A percentile compares a stretch with the other conserved stretches of the same genome.
These are phyloP conservation scores for Yamadazyma phyllophila DNA, from an alignment of 805 yeast species.

Conservation along the genomic window DNA sequence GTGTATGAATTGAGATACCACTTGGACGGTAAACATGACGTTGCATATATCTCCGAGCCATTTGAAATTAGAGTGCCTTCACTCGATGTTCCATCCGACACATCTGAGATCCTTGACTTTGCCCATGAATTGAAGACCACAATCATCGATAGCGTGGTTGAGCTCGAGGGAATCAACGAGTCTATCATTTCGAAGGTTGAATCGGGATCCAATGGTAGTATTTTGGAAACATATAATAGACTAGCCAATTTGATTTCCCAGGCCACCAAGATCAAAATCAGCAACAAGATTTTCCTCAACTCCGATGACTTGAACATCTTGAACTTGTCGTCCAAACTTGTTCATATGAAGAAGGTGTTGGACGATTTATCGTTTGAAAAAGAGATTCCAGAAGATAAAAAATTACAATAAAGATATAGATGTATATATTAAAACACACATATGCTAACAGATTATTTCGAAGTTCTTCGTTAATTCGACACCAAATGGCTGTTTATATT, in stretches of 20 bases:
- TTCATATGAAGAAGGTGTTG: constrained; percentile 34
- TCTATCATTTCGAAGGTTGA: constrained; percentile 27
- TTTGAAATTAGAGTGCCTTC: constrained; percentile 53
- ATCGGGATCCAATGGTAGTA: constrained; percentile 22
- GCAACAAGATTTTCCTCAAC: constrained; percentile 35
- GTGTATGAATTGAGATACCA: constrained; percentile 75
- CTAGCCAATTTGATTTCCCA: constrained; percentile 28
- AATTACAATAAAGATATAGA: constrained; percentile 3
- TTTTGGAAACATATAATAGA: constrained; percentile 27
- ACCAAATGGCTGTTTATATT: constrained; percentile 46
- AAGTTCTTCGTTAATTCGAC: not conserved
- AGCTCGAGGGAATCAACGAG: constrained; percentile 21
- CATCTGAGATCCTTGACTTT: constrained; percentile 28
- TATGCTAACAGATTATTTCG: no score
- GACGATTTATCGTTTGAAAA: constrained; percentile 30
- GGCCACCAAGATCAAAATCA: constrained; percentile 37
- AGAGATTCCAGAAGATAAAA: constrained; percentile 11
- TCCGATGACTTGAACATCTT: constrained; percentile 24
- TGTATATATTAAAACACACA: not conserved
- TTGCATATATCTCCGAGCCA: constrained; percentile 61
- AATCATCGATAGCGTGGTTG: constrained; percentile 32
- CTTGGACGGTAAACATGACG: constrained; percentile 63
- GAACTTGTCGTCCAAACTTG: constrained; percentile 30
- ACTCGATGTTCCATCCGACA: constrained; percentile 32
- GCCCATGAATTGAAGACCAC: constrained; percentile 28